Conservation (phyloP, 1,284 basidiomycete genomes). For the Ceratobasidium sp. region DNA sequence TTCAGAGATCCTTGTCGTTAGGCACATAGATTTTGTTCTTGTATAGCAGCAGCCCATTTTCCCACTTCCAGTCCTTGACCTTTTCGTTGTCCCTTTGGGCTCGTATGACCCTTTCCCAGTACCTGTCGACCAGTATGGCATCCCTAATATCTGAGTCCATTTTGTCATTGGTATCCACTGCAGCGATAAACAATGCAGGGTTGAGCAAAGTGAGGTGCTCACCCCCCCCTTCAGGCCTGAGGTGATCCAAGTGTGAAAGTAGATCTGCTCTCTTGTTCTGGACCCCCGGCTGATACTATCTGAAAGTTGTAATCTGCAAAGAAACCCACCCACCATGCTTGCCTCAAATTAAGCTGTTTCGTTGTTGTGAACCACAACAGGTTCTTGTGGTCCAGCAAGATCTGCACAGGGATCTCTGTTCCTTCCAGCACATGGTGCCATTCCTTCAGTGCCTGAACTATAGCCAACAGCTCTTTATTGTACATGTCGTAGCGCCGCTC, state of each 20-base stretch:
- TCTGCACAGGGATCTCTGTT: constrained; percentile 45
- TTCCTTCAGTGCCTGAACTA: constrained; percentile 53
- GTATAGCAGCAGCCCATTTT: not conserved
- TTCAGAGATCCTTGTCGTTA: not conserved
- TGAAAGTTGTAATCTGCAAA: constrained; percentile 53
- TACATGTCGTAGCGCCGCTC: constrained; percentile 53
- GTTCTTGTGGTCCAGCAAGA: constrained; percentile 52
- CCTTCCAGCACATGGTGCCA: constrained; percentile 56
- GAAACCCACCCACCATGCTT: constrained; percentile 55
- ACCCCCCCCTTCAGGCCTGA: constrained; percentile 37
- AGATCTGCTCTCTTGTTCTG: constrained; percentile 53
- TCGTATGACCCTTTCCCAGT: not conserved
- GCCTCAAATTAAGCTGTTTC: constrained; percentile 48
- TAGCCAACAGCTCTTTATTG: constrained; percentile 59
- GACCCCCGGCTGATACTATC: constrained; percentile 55
- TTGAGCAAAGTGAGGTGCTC: not conserved
- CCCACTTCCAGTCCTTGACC: not conserved
- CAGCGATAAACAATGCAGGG: not conserved
- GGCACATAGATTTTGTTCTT: not conserved
- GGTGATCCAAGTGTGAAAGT: constrained; percentile 54
- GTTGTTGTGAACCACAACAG: constrained; percentile 55
- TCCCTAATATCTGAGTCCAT: not conserved
- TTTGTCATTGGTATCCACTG: not conserved
- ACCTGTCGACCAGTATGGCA: not conserved
- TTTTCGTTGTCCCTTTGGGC: not conserved